Conservation (phyloP, 1,284 basidiomycete genomes). For the Irpex lacteus region DNA sequence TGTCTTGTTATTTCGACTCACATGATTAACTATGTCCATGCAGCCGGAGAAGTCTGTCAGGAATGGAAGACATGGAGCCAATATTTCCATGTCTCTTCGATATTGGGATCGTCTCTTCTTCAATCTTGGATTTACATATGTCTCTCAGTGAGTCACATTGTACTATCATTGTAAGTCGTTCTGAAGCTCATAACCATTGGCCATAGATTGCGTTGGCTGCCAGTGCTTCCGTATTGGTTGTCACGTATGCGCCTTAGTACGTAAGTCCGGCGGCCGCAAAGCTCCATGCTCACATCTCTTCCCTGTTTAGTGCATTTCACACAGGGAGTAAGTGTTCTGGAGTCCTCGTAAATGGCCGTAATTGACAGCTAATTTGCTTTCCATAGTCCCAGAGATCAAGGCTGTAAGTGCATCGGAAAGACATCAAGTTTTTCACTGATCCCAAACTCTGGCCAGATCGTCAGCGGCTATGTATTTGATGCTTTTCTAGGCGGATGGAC, state of each 20-base stretch:
- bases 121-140: constrained; percentile 63
- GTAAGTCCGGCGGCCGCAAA: constrained; percentile 18
- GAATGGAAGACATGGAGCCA: constrained; percentile 73
- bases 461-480: constrained; percentile 72
- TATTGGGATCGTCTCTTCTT: constrained; percentile 57
- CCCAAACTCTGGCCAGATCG: constrained; percentile 43
- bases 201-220: constrained; percentile 58
- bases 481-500: constrained; percentile 73
- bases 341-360: neutral
- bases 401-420: constrained; percentile 43
- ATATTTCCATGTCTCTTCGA: constrained; percentile 48
- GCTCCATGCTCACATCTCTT: neutral
- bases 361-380: constrained; percentile 8
- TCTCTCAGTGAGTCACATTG: constrained; percentile 49
- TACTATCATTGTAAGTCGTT: neutral
- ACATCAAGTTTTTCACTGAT: neutral
- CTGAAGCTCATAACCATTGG: neutral
- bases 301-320: constrained; percentile 58
- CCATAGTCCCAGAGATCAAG: constrained; percentile 72
- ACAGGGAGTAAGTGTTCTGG: constrained; percentile 59
- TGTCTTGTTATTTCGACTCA: constrained; percentile 3
- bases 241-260: constrained; percentile 69
- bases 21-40: neutral
- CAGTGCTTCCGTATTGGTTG: constrained; percentile 64
- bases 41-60: constrained; percentile 71